A percentile compares a stretch with the other conserved stretches of the same genome.
Conservation (phyloP, 2,329 filamentous ascomycete genomes). For the Colletotrichum lentis region DNA sequence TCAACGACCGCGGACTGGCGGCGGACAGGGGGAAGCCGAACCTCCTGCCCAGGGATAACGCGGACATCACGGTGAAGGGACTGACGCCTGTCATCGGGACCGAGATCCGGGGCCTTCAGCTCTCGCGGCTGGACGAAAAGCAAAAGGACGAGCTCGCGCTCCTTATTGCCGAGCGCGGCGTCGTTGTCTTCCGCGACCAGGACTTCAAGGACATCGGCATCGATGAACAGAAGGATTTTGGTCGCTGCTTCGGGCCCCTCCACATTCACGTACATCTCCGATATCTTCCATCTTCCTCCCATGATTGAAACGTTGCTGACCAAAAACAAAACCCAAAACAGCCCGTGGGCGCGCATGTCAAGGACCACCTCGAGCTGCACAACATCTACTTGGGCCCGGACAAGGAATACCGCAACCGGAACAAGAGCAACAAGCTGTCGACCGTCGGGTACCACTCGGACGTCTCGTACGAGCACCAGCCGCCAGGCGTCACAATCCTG, state of each 20-base stretch:
- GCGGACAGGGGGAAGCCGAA: constrained; percentile 45
- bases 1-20: constrained; percentile 45
- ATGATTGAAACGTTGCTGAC: constrained; percentile 1
- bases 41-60: constrained; percentile 40
- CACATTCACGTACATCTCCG: constrained; percentile 49
- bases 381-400: constrained; percentile 57
- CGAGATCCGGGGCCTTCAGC: constrained; percentile 52
- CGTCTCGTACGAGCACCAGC: constrained; percentile 54
- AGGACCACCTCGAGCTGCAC: constrained; percentile 55
- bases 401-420: constrained; percentile 52
- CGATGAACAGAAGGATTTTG: constrained; percentile 29
- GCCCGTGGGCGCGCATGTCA: constrained; percentile 54
- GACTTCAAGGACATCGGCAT: constrained; percentile 42
- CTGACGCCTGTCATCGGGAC: constrained; percentile 48
- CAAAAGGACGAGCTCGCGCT: constrained; percentile 54
- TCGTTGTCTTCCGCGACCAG: constrained; percentile 50
- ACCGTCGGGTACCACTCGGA: constrained; percentile 53
- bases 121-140: constrained; percentile 49
- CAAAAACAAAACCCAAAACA: constrained; percentile 24
- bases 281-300: neutral
- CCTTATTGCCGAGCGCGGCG: constrained; percentile 52
- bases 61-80: constrained; percentile 39
- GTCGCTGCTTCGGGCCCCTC: constrained; percentile 48
- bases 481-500: constrained; percentile 53
- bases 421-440: constrained; percentile 48